These are phyloP conservation scores for Kluyveromyces sp. DNA, from an alignment of 1,139 yeast species.

Conservation along the genomic window DNA sequence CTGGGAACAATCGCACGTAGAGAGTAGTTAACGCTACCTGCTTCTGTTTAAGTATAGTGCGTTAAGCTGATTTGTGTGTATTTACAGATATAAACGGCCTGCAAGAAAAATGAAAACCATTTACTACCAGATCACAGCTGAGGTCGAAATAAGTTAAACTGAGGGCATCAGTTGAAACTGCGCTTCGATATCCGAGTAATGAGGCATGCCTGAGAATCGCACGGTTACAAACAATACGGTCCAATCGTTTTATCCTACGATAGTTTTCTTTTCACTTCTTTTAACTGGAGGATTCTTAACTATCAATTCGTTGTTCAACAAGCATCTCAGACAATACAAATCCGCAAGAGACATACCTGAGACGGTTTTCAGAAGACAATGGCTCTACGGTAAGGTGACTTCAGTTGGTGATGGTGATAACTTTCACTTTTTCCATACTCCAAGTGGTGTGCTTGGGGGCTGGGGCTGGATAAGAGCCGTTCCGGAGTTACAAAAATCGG, in stretches of 20 bases:
- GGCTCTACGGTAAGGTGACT: constrained; percentile 74
- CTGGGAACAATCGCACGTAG: constrained; percentile 36
- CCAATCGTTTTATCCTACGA: constrained; percentile 16
- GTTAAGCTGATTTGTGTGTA: too few species aligned
- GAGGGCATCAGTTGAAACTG: neutral
- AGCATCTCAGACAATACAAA: constrained; percentile 35
- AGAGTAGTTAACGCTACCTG: too few species aligned
- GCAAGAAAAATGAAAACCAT: neutral
- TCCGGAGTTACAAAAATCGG: constrained; percentile 32
- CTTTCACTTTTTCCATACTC: constrained; percentile 85
- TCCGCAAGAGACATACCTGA: constrained; percentile 39
- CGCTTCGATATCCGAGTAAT: neutral
- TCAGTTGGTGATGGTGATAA: constrained; percentile 97
- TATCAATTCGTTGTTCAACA: constrained; percentile 33
- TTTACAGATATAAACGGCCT: neutral
- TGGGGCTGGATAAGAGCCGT: constrained; percentile 83
- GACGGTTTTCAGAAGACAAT: constrained; percentile 35
- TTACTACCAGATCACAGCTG: too few species aligned
- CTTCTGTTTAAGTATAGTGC: too few species aligned
- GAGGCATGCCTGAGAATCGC: constrained; percentile 3
- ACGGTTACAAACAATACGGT: neutral
- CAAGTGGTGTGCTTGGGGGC: constrained; percentile 81
- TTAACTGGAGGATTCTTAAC: constrained; percentile 33
- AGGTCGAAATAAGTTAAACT: too few species aligned
- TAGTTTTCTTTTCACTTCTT: constrained; percentile 27